Evolutionary conservation across 345 rosid species (phyloP), one percentile per base, ranked within the genome.

Genomic region (Brassica nigra): DNA sequence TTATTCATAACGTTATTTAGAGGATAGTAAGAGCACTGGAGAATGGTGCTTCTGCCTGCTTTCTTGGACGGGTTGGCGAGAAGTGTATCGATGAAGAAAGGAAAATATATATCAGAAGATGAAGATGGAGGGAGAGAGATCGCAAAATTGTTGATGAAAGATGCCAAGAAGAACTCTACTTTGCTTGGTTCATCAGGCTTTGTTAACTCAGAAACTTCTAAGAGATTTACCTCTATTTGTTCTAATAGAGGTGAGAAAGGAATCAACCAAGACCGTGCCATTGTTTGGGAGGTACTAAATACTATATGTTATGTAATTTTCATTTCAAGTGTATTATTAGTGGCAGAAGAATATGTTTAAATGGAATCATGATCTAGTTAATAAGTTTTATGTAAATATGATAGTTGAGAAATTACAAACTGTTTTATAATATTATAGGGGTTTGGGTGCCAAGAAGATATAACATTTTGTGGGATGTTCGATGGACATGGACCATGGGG

Each of bases 401-500:
- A 59, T 59, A 23, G 6, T 68, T 58, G n/a, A 16, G 69, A 76
- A 61, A 61, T 49, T 4, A 23, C 27, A 66, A 44, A 28, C 49
- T 30, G 8, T n/a, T 52, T 30, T 29, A 30, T 44, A 57, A 37
- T 27, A 20, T 70, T 70, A 33, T 68, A 94, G 97, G 97, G 92
- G 80, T 92, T 87, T 63, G 97, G 98, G 18, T 90, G 93, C 79
- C 97, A 92, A 82, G 93, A 89, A 66, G 98, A 94, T 77, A 89
- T 88, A 89, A 83, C 85, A 23, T 90, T 91, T 52, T 91, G 95
- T 81, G 97, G 97, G 76, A 81, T 94, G 16, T 91, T 90, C 82
- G 98, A 94, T 86, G 98, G 98, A 18, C 98, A 94, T 74, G 98
- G 98, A 33, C 89, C 93, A 57, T 92, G 98, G 98, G 98, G 95